These are phyloP conservation scores for Torulaspora quercuum DNA, from an alignment of 805 yeast genomes.

Conservation along the genomic window DNA sequence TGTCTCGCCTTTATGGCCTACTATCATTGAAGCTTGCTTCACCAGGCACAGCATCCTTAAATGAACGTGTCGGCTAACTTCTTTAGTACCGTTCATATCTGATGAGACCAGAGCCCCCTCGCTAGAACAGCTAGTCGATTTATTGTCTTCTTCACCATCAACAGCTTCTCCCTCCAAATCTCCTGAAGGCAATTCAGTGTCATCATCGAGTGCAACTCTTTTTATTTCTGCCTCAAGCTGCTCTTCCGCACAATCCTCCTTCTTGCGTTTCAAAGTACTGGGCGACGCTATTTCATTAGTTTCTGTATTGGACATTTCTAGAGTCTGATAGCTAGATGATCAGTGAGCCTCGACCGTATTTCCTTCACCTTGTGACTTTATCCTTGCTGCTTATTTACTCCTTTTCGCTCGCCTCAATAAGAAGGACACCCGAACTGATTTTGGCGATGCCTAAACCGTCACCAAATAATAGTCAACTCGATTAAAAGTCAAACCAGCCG, in stretches of 20 bases:
- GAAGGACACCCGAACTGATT: too few relatives aligned
- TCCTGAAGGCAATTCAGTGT: conserved; percentile 44
- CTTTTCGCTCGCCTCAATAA: too few relatives aligned
- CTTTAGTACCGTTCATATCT: conserved; percentile 33
- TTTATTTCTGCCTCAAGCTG: conserved; percentile 52
- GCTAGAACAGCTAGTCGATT: conserved; percentile 11
- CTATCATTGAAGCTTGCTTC: conserved; percentile 69
- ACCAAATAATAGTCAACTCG: too few relatives aligned
- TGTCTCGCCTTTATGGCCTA: conserved; percentile 77
- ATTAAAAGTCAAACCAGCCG: too few relatives aligned
- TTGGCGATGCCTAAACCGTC: too few relatives aligned
- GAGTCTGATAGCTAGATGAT: background rate
- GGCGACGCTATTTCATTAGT: conserved; percentile 19
- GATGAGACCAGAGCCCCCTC: too few relatives aligned
- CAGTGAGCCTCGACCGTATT: background rate
- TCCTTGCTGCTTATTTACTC: too few relatives aligned
- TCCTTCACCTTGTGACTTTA: too few relatives aligned
- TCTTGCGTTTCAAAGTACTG: conserved; percentile 57
- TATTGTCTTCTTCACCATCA: conserved; percentile 12
- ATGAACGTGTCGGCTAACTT: conserved; percentile 55
- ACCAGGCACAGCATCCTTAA: conserved; percentile 73
- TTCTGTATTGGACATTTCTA: conserved; percentile 19
- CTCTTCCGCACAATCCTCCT: conserved; percentile 50
- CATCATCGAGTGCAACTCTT: conserved; percentile 69
- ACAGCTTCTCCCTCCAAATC: conserved; percentile 3